Conservation (phyloP, 2,329 filamentous ascomycete genomes). For the Cucurbitaria berberidis region DNA sequence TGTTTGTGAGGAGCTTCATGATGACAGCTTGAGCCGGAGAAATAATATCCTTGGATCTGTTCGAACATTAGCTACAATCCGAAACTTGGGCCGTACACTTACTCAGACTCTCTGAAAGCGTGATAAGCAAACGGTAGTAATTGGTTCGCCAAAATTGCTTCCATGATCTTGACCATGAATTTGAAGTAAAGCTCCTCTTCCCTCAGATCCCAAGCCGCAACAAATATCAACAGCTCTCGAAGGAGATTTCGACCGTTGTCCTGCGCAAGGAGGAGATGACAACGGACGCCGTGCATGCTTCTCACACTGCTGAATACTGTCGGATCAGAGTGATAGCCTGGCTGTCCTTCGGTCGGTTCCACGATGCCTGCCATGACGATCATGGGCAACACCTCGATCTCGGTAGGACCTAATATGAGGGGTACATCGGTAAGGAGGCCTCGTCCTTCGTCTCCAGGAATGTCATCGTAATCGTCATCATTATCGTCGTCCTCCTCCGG, state of each 20-base stretch:
- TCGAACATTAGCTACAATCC: constrained; percentile 17
- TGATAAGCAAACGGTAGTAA: constrained; percentile 92
- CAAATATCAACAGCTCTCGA: constrained; percentile 90
- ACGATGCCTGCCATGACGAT: constrained; percentile 95
- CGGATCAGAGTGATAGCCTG: constrained; percentile 55
- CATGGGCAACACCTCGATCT: constrained; percentile 96
- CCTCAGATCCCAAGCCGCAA: constrained; percentile 94
- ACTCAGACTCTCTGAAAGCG: constrained; percentile 73
- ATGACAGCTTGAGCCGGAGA: constrained; percentile 94
- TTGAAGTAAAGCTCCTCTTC: constrained; percentile 96
- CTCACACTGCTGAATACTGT: constrained; percentile 65
- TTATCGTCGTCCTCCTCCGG: constrained; percentile 66
- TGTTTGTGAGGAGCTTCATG: constrained; percentile 86
- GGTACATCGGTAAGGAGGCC: constrained; percentile 92
- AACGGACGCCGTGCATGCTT: constrained; percentile 88
- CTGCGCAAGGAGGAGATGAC: constrained; percentile 85
- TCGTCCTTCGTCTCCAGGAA: constrained; percentile 72
- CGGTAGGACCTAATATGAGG: constrained; percentile 89
- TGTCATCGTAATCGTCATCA: constrained; percentile 79
- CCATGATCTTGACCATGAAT: constrained; percentile 94
- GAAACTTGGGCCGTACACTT: constrained; percentile 7
- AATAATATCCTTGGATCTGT: constrained; percentile 85
- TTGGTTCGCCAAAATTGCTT: constrained; percentile 87
- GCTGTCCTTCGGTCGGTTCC: constrained; percentile 73
- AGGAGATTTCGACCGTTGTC: constrained; percentile 90